Percentiles rank a stretch among this genome's conserved stretches.
Evolutionary conservation across 495 filamentous ascomycete species (phyloP).

Genomic region (Physcia stellaris): DNA sequence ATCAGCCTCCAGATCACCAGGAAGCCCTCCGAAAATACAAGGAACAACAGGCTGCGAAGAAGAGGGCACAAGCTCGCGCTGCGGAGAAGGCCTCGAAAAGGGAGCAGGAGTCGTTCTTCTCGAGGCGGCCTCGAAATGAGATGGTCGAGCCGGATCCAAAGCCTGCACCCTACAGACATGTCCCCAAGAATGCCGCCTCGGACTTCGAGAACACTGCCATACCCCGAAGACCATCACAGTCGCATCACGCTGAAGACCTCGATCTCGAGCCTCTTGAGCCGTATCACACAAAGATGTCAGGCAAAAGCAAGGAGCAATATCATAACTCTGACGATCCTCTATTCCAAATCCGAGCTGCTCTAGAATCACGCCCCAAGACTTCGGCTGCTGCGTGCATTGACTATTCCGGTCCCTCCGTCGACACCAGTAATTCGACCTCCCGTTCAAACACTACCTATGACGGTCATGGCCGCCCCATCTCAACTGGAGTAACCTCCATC

Average conservation of each 20-base stretch:
- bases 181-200: constrained; percentile 8
- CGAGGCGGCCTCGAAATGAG: constrained; percentile 4
- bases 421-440: constrained; percentile 16
- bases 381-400: constrained; percentile 15
- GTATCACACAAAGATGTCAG: constrained; percentile 3
- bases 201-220: constrained; percentile 6
- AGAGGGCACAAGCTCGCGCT: constrained; percentile 5
- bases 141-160: constrained; percentile 2
- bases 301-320: background rate
- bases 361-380: constrained; percentile 11
- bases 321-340: constrained; percentile 6
- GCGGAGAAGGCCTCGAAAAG: constrained; percentile 1
- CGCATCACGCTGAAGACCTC: background rate
- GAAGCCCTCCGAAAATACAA: constrained; percentile 12
- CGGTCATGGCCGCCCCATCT: constrained; percentile 9
- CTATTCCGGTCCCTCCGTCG: constrained; percentile 8
- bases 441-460: constrained; percentile 15
- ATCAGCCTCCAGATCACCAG: constrained; percentile 14
- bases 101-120: background rate
- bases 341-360: constrained; percentile 4
- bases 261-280: constrained; percentile 7
- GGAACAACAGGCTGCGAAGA: constrained; percentile 7
- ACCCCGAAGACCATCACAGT: constrained; percentile 6
- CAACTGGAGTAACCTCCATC: constrained; percentile 15
- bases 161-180: constrained; percentile 3